Evolutionary conservation across 2,329 filamentous ascomycete genomes (phyloP), one percentile per base, ranked within the genome.

Genomic region (Cytospora paraplurivora): DNA sequence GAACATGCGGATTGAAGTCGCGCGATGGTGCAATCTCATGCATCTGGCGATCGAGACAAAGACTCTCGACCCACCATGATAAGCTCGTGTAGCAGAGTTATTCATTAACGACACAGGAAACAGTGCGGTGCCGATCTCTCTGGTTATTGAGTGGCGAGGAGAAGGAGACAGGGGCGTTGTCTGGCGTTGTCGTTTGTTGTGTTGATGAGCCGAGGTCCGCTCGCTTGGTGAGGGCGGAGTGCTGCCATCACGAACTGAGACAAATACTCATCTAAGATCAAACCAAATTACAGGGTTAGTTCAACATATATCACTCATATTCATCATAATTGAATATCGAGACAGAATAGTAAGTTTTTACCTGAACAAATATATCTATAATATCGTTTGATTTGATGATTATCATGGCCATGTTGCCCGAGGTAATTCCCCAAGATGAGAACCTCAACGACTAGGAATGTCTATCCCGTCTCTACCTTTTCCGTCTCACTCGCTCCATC

Each of bases 121-220:
- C 17, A 17, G 15, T 4, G 7, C 49, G n/a, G 21, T 34, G 21
- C 34, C n/a, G 17, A 7, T 10, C 11, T 38, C 37, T 10, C 27
- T 32, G 49, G 35, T 37, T 7, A 19, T 27, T 34, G 27, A 27
- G n/a, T 50, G 34, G 32, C 21, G 59, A 50, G 59, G 32, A 55
- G n/a, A 51, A 56, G 21, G 12, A 13, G 50, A 41, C n/a, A 7
- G 7, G 4, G 15, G 11, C 8, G 41, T 1, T 15, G 41, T 10
- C n/a, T 41, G 38, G 37, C 37, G n/a, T 15, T 27, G 27, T 27
- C 27, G 27, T 27, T 27, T 27, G 27, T 27, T 27, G 27, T 27
- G 27, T 3, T 11, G 55, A 21, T 47, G 60, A 63, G 56, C 63
- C 63, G 63, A 65, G 63, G 63, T 63, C 56, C 60, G 32, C 19